A percentile compares a stretch with the other conserved stretches of the same genome.
Evolutionary conservation across 352 stramenopile species (phyloP).

Genomic region (Phytophthora vignae): DNA sequence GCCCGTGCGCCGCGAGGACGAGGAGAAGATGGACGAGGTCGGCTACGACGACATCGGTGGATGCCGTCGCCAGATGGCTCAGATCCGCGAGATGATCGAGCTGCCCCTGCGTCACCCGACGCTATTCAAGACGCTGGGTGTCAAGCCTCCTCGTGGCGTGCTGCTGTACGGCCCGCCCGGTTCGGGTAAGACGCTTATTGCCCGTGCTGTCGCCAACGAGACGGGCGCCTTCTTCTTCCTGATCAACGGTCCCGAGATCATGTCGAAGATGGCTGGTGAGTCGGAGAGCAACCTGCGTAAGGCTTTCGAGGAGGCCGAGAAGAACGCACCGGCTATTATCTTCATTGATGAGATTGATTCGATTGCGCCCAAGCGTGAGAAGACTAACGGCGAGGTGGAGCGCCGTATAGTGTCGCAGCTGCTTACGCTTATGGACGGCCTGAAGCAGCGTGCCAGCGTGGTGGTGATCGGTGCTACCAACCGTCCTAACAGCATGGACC

Average conservation of each 20-base stretch:
- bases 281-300: slow-evolving; percentile 95
- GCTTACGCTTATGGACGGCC: slow-evolving; percentile 99
- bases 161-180: slow-evolving; percentile 99
- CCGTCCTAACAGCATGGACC: slow-evolving; percentile 98
- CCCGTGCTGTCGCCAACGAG: slow-evolving; percentile 98
- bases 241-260: slow-evolving; percentile 99
- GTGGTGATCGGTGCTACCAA: slow-evolving; percentile 99
- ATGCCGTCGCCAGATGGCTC: slow-evolving; percentile 98
- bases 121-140: slow-evolving; percentile 99
- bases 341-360: slow-evolving; percentile 99
- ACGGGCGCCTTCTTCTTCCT: slow-evolving; percentile 99
- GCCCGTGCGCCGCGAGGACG: slow-evolving; percentile 98
- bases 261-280: slow-evolving; percentile 98
- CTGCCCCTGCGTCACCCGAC: slow-evolving; percentile 97
- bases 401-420: slow-evolving; percentile 99
- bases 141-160: slow-evolving; percentile 99
- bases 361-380: slow-evolving; percentile 98
- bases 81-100: slow-evolving; percentile 99
- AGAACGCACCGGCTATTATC: slow-evolving; percentile 99
- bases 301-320: slow-evolving; percentile 99
- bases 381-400: slow-evolving; percentile 99
- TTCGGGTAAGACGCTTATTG: slow-evolving; percentile 99
- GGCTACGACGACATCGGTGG: slow-evolving; percentile 99
- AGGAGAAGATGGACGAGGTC: slow-evolving; percentile 99
- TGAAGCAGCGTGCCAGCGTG: slow-evolving; percentile 93